A percentile compares a stretch with the other conserved stretches of the same genome.
These are phyloP conservation scores for Scutellaria barbata DNA, from an alignment of 257 asterid species.

Conservation along the genomic window DNA sequence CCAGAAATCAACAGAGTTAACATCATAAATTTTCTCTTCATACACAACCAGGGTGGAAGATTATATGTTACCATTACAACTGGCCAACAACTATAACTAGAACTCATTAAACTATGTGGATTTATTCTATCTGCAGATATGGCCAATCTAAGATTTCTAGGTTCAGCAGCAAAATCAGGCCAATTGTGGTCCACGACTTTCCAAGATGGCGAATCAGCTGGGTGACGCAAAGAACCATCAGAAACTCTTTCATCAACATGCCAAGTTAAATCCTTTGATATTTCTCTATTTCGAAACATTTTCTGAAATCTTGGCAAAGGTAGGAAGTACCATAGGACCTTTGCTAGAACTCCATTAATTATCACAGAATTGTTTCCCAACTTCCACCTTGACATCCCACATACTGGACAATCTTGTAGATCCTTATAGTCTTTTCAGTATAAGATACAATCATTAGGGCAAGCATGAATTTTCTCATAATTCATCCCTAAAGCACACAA, in stretches of 20 bases:
- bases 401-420: too few relatives aligned
- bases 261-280: too few relatives aligned
- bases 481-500: not conserved
- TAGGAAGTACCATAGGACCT: too few relatives aligned
- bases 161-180: not conserved
- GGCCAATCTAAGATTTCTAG: constrained; percentile 17
- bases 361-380: too few relatives aligned
- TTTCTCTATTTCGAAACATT: too few relatives aligned
- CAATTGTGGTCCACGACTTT: not conserved
- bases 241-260: too few relatives aligned
- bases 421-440: too few relatives aligned
- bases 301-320: too few relatives aligned
- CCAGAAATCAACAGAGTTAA: not conserved
- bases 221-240: too few relatives aligned
- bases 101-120: not conserved
- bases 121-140: not conserved
- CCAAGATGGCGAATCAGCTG: not conserved
- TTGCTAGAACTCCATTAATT: too few relatives aligned
- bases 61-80: not conserved
- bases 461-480: not conserved
- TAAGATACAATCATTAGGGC: not conserved
- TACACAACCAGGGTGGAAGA: not conserved
- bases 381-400: too few relatives aligned
- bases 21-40: constrained; percentile 14
- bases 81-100: too few relatives aligned